phyloP scores from a whole-genome alignment of 169 alveolate genomes.

The Amoebophrya sp. region DNA sequence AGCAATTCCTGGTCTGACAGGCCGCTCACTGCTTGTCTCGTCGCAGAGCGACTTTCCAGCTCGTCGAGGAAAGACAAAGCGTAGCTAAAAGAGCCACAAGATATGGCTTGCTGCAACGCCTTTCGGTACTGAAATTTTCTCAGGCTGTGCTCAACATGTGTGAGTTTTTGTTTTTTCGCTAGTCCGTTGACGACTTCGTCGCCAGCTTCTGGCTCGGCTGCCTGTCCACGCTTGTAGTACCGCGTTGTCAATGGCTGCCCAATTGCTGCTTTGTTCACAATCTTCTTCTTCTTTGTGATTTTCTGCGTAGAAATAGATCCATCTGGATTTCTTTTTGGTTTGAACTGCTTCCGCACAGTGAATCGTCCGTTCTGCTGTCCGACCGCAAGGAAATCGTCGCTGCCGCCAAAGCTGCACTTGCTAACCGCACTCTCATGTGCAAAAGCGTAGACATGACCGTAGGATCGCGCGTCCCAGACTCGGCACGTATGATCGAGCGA shows the following conservation, averaged over 20 bases:
- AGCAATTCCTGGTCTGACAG: background rate
- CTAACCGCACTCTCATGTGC: too few species aligned
- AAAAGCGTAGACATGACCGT: background rate
- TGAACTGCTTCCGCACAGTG: background rate
- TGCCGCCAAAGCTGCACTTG: too few species aligned
- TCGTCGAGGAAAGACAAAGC: background rate
- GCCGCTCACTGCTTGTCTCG: background rate
- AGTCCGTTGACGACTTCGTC: background rate
- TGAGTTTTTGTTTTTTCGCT: background rate
- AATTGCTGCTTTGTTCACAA: background rate
- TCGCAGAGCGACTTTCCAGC: background rate
- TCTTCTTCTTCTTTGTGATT: background rate
- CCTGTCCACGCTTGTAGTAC: conserved; percentile 19
- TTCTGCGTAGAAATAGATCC: background rate
- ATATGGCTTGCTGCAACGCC: background rate
- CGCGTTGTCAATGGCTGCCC: background rate
- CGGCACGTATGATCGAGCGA: background rate
- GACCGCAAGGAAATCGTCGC: background rate
- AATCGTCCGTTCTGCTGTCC: background rate
- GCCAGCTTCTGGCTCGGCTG: background rate
- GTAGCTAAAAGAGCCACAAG: background rate
- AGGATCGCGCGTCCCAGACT: background rate
- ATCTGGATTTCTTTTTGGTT: background rate
- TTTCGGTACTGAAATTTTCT: background rate
- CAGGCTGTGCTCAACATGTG: background rate